These are phyloP conservation scores for Periconia sp. DNA, from an alignment of 2,329 filamentous ascomycete genomes.

Conservation along the genomic window DNA sequence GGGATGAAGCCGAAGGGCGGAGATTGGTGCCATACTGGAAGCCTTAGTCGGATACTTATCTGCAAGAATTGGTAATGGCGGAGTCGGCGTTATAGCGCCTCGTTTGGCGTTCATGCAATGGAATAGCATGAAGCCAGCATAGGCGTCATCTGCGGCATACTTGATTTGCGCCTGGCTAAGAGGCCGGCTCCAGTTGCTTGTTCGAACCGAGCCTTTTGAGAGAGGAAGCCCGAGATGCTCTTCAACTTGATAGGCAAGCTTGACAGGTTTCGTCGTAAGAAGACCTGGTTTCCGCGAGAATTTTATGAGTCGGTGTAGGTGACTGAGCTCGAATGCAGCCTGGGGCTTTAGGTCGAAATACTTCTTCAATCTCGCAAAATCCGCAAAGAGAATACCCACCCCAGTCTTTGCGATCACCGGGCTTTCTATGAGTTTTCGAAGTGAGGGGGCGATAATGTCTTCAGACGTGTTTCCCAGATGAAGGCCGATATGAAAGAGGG, in stretches of 20 bases:
- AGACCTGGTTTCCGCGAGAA: slow-evolving; percentile 60
- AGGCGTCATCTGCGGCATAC: slow-evolving; percentile 84
- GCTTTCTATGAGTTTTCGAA: slow-evolving; percentile 76
- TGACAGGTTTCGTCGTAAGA: slow-evolving; percentile 58
- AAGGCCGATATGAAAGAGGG: slow-evolving; percentile 78
- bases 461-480: slow-evolving; percentile 49
- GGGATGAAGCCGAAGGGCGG: slow-evolving; percentile 27
- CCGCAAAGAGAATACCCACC: slow-evolving; percentile 71
- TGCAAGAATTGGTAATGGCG: slow-evolving; percentile 31
- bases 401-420: slow-evolving; percentile 74
- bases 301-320: slow-evolving; percentile 79
- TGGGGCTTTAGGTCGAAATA: slow-evolving; percentile 68
- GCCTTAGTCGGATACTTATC: slow-evolving; percentile 29
- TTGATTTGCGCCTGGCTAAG: slow-evolving; percentile 70
- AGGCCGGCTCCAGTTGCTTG: slow-evolving; percentile 73
- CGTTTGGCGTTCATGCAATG: slow-evolving; percentile 70
- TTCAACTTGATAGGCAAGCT: slow-evolving; percentile 72
- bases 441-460: slow-evolving; percentile 71
- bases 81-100: slow-evolving; percentile 58
- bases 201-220: slow-evolving; percentile 78
- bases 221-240: slow-evolving; percentile 76
- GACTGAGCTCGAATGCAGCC: slow-evolving; percentile 80
- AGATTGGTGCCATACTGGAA: slow-evolving; percentile 13
- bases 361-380: slow-evolving; percentile 68
- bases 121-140: slow-evolving; percentile 79